Evolutionary conservation across 192 early-diverging fungal species (phyloP).

Genomic region (Gamsiella multidivaricata): DNA sequence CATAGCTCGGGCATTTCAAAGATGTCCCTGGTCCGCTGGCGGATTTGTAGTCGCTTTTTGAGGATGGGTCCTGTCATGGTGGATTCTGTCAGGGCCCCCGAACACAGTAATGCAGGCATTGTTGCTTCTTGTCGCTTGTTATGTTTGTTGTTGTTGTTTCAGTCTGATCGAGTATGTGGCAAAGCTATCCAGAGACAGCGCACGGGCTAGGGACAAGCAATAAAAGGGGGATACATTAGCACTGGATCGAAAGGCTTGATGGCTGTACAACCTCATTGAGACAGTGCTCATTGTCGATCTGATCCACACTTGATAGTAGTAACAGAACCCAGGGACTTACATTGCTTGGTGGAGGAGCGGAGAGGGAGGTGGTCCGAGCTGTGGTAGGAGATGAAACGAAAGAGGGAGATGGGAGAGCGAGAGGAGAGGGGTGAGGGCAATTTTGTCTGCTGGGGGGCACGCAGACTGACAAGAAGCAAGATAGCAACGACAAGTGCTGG

Average conservation of each 20-base stretch:
- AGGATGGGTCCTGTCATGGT: background rate
- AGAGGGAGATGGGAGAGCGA: background rate
- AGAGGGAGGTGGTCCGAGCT: too few species aligned
- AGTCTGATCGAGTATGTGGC: too few species aligned
- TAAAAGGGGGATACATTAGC: background rate
- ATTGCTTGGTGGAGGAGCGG: too few species aligned
- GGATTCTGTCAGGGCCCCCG: conserved; percentile 2
- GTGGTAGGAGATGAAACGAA: background rate
- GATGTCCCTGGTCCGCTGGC: background rate
- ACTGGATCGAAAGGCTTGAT: background rate
- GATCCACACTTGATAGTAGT: too few species aligned
- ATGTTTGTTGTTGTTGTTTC: background rate
- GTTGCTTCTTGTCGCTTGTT: background rate
- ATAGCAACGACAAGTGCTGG: too few species aligned
- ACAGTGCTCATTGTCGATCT: too few species aligned
- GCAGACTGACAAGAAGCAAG: too few species aligned
- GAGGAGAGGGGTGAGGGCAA: background rate
- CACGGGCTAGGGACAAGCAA: conserved; percentile 11
- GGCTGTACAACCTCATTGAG: too few species aligned
- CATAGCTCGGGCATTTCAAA: conserved; percentile 38
- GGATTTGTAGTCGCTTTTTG: conserved; percentile 2
- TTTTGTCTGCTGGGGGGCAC: too few species aligned
- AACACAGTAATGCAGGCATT: conserved; percentile 31
- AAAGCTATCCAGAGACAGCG: background rate
- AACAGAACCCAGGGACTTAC: background rate